Percentiles rank a stretch among this genome's conserved stretches.
Conservation (phyloP, 129 eudicot genomes). For the Flaveria bidentis region DNA sequence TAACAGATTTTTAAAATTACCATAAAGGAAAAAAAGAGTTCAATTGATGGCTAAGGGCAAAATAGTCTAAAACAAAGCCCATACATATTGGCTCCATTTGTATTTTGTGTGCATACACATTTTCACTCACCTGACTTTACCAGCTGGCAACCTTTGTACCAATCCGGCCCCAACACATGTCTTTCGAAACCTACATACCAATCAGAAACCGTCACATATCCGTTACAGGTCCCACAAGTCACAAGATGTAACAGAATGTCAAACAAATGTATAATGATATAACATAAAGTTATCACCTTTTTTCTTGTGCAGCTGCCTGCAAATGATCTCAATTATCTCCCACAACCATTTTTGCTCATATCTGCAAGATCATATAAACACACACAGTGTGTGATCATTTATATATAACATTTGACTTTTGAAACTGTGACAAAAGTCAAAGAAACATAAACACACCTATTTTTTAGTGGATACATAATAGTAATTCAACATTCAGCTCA, state of each 20-base stretch:
- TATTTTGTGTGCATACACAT: slow-evolving; percentile 15
- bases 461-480: not conserved
- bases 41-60: not conserved
- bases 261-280: not conserved
- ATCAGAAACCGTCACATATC: not conserved
- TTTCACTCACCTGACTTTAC: not conserved
- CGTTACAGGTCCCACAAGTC: slow-evolving; percentile 13
- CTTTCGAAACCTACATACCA: not conserved
- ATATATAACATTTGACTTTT: slow-evolving; percentile 16
- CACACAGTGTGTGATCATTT: slow-evolving; percentile 2
- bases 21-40: not conserved
- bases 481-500: not conserved
- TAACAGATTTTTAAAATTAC: too few species aligned
- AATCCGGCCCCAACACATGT: slow-evolving; percentile 1
- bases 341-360: slow-evolving; percentile 3
- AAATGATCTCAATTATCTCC: slow-evolving; percentile 15
- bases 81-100: not conserved
- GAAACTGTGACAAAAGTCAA: slow-evolving; percentile 26
- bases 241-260: slow-evolving; percentile 16
- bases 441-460: slow-evolving; percentile 9
- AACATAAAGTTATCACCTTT: slow-evolving; percentile 20
- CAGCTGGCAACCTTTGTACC: not conserved
- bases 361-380: slow-evolving; percentile 13
- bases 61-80: not conserved
- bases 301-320: not conserved